Conservation (phyloP, 2,329 filamentous ascomycete species). For the Penicillium sp. region DNA sequence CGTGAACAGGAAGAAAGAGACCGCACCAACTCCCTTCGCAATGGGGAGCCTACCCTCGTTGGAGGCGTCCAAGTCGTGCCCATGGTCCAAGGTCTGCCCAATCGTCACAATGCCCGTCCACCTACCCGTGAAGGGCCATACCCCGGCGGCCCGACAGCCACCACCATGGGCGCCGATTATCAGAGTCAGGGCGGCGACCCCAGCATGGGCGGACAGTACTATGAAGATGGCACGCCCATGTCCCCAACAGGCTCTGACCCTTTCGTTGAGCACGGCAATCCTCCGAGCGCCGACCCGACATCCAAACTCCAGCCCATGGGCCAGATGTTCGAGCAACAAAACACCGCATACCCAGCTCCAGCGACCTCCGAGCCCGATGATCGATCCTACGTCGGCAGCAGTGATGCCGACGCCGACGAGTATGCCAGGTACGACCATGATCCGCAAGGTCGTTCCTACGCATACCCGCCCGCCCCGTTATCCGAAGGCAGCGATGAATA, state of each 20-base stretch:
- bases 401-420: slow-evolving; percentile 63
- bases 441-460: slow-evolving; percentile 55
- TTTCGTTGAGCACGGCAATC: slow-evolving; percentile 48
- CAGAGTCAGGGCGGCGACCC: slow-evolving; percentile 22
- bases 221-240: slow-evolving; percentile 42
- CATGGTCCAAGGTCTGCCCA: slow-evolving; percentile 67
- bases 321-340: slow-evolving; percentile 40
- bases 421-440: slow-evolving; percentile 62
- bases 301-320: slow-evolving; percentile 26
- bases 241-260: slow-evolving; percentile 58
- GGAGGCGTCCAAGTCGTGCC: slow-evolving; percentile 93
- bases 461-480: slow-evolving; percentile 44
- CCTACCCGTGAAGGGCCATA: slow-evolving; percentile 45
- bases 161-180: slow-evolving; percentile 27
- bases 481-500: slow-evolving; percentile 51
- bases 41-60: slow-evolving; percentile 80
- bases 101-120: slow-evolving; percentile 48
- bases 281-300: slow-evolving; percentile 29
- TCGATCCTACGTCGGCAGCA: slow-evolving; percentile 48
- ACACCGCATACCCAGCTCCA: slow-evolving; percentile 29
- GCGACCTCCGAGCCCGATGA: slow-evolving; percentile 45
- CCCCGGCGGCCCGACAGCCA: slow-evolving; percentile 31
- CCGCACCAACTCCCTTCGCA: slow-evolving; percentile 73
- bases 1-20: slow-evolving; percentile 91
- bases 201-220: slow-evolving; percentile 45